Base-by-base conservation (phyloP, 1,139 yeast genomes). In the Pichia sp. region DNA sequence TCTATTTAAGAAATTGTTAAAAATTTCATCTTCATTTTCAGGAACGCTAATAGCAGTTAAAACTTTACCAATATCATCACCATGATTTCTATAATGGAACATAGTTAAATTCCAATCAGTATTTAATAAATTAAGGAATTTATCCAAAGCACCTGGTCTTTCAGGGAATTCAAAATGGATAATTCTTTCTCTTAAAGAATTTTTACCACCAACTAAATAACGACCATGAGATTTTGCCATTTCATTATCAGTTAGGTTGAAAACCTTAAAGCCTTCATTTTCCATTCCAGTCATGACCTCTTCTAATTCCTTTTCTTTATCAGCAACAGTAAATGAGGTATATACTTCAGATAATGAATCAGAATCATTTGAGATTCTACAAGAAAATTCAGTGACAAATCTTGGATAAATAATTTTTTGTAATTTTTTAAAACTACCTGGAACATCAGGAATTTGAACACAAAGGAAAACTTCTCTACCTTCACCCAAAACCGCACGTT, bases 161-260 rank as follows among this genome's bases (percentile, higher is more conserved):
- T 93, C 99, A 14, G 99, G 99, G 74, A 93, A 95, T 69, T 90
- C 97, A 64, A 93, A 93, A 52, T 87, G 80, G 61, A 83, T 81
- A 46, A 93, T 71, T 62, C 85, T 81, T 69, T 93, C 99, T 58
- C 87, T 76, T 16, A 84, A 81, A 28, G 73, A 67, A 0, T 84
- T 77, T 54, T 86, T 83, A 53, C 99, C 99, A 53, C 99, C 99
- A 30, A 93, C 96, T 58, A 93, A 75, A 67, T 95, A 95, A 68
- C 99, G 81, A 43, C 97, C 98, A 64, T 93, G 99, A 27, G 93
- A 80, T 70, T 93, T 93, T 44, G 99, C 99, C 73, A 93, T 77
- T 68, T 91, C 97, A 66, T 93, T 90, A 55, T 86, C 87, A 19
- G 96, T 87, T 52, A 95, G 85, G 63, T 93, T 98, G 52, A 79